Base-by-base conservation (phyloP, 78 protist genomes). In the Dictyostelium firmibasis region DNA sequence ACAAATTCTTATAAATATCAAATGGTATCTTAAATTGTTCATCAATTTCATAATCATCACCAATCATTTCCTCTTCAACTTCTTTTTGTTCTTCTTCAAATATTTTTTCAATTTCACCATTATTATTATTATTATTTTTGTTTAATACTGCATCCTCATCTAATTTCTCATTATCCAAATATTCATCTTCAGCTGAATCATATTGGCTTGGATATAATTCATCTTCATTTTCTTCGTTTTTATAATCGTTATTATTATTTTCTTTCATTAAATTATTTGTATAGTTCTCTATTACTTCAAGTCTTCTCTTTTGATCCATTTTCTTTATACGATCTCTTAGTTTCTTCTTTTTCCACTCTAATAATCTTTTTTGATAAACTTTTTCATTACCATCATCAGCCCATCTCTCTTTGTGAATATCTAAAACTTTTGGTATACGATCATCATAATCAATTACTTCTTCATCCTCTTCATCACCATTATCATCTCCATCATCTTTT, bases 21-120 rank as follows among this genome's bases (percentile, higher is more conserved):
- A 72, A 83, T 35, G 98, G 97, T 53, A 97, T 70, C 41, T 92
- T 83, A n/a, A 86, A 60, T 18, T 69, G 81, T 14, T 41, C 98
- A 35, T 76, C 93, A 27, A 92, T 25, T 20, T 33, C 83, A 72
- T 43, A 79, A 38, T 84, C 93, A 31, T 77, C 85, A 23, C 92
- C 86, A 41, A 74, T 60, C 5, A 62, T 74, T 36, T 94, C 86
- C 4, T 92, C 91, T 25, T 84, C 77, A 1, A 35, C 76, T 57
- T 57, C 67, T 57, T 57, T 57, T 11, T 25, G 13, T 4, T 38
- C 77, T 62, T 92, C 72, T 4, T 43, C 69, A 4, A 44, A 14
- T 16, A 23, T 35, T 44, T 35, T 33, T 31, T 67, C 67, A 50
- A 38, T 27, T 31, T 83, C 91, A 23, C 29, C 64, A n/a, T 81